A percentile compares a stretch with the other conserved stretches of the same genome.
These are phyloP conservation scores for Artemisia tridentata DNA, from an alignment of 129 eudicot genomes.

Conservation along the genomic window DNA sequence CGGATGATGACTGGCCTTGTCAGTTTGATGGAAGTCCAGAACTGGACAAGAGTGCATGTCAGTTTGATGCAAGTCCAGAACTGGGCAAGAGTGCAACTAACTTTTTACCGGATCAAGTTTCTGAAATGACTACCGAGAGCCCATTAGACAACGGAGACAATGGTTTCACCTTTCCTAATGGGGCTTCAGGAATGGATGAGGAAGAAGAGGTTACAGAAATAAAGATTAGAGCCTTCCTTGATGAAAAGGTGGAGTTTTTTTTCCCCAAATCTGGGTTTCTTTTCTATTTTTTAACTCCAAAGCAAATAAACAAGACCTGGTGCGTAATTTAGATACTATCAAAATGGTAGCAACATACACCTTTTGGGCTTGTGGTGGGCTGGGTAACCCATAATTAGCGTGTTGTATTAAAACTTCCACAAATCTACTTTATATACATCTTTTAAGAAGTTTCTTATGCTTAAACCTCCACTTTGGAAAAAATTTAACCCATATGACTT, in stretches of 20 bases:
- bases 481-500: no score
- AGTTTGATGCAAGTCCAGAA: conserved; percentile 76
- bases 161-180: conserved; percentile 79
- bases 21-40: conserved; percentile 80
- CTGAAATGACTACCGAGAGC: conserved; percentile 32
- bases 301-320: conserved; percentile 1
- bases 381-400: no score
- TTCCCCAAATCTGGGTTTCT: not conserved
- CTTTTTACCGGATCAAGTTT: conserved; percentile 34
- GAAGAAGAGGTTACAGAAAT: conserved; percentile 88
- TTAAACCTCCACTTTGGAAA: no score
- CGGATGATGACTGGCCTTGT: conserved; percentile 81
- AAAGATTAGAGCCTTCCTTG: conserved; percentile 78
- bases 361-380: no score
- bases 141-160: conserved; percentile 38
- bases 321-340: no score
- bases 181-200: conserved; percentile 61
- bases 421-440: no score
- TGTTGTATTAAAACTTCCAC: no score
- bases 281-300: not conserved
- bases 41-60: conserved; percentile 44
- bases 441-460: no score
- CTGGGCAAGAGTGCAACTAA: conserved; percentile 35
- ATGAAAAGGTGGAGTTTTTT: conserved; percentile 59
- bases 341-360: no score